phyloP scores from a whole-genome alignment of 768 basidiomycete genomes.

The Artomyces pyxidatus region DNA sequence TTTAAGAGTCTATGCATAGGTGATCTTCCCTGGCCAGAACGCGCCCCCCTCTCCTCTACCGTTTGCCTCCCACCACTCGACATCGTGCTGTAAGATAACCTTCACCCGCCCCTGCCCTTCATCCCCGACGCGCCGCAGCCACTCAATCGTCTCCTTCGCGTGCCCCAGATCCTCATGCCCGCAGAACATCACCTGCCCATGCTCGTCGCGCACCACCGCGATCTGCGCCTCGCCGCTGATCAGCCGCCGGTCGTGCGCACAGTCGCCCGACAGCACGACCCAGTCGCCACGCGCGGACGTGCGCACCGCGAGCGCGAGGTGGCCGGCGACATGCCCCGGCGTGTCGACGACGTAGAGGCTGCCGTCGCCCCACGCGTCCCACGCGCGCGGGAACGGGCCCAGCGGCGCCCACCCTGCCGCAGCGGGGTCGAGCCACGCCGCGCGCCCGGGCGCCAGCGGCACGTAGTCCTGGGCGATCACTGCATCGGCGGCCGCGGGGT shows the following conservation, averaged over 20 bases:
- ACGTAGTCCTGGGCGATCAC: not conserved
- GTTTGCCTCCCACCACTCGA: constrained; percentile 7
- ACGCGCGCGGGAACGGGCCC: constrained; percentile 10
- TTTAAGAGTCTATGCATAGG: too few relatives aligned
- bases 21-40: constrained; percentile 2
- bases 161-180: not conserved
- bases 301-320: constrained; percentile 10
- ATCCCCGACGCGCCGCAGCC: too few relatives aligned
- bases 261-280: constrained; percentile 12
- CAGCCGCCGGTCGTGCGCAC: constrained; percentile 7
- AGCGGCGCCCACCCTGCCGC: not conserved
- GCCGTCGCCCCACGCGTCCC: constrained; percentile 13
- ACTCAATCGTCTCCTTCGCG: not conserved
- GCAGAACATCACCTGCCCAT: not conserved
- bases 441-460: not conserved
- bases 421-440: not conserved
- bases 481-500: not conserved
- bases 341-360: constrained; percentile 14
- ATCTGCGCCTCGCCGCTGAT: not conserved
- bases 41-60: not conserved
- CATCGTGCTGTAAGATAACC: constrained; percentile 13
- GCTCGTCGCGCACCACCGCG: not conserved
- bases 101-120: not conserved
- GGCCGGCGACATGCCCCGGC: constrained; percentile 13
- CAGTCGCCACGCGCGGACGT: constrained; percentile 2